Evolutionary conservation across 106 monocot genomes (phyloP), one percentile per base, ranked within the genome.

Genomic region (Allium sativum): DNA sequence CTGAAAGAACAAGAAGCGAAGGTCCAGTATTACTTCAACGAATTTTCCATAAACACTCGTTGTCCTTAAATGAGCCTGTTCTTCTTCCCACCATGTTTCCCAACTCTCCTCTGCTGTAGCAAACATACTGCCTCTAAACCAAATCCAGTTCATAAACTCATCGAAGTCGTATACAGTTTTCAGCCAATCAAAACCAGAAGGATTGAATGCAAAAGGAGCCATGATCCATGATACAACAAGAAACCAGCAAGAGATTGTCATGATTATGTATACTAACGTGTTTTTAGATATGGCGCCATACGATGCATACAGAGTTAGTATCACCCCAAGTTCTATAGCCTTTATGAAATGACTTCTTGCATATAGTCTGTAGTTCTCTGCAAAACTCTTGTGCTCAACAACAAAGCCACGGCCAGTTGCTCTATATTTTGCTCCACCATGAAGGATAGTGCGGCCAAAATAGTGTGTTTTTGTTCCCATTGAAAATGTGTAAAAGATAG

Each of bases 401-500:
- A 94, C 93, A 74, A 94, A 94, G 11, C 93, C 93, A 42, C 93
- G 89, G 0, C 93, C 93, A 63, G 93, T 94, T 31, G 93, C 86
- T 16, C 89, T 62, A 68, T 94, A 94, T 47, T 94, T 94, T 47
- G 93, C 93, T 48, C 93, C 93, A 42, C 93, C 88, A 68, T 94
- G 93, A 76, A 93, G 85, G 12, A 85, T 77, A 7, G 85, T 85
- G 21, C 85, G 66, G 15, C 85, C 84, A 70, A 84, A 84, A 64
- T 79, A 84, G 62, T 84, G 84, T 40, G 76, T 77, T 53, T 61
- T 52, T 41, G 79, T 84, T 63, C 84, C 84, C 79, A 84, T 70
- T 45, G 84, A 84, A n/a, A 84, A 84, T 10, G 88, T 85, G 62
- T 93, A 93, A 64, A 93, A 93, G 22, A 93, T 69, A 48, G 93